phyloP scores from a whole-genome alignment of 2,329 filamentous ascomycete species.

The Diplodia scrobiculata region DNA sequence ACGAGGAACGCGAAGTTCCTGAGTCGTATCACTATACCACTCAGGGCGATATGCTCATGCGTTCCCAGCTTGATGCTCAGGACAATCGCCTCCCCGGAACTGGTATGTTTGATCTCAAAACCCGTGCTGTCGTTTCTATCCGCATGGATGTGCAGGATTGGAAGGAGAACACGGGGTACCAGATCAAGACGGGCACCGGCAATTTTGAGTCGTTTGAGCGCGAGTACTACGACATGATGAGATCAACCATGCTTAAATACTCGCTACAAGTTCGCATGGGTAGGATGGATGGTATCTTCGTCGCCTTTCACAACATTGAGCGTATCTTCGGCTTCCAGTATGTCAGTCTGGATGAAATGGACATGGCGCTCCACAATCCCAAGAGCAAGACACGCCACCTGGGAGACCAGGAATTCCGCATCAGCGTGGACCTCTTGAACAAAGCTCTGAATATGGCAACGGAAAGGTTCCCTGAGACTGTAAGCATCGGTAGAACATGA shows the following conservation, averaged over 20 bases:
- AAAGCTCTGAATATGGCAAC: conserved; percentile 76
- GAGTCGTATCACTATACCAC: conserved; percentile 79
- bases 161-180: conserved; percentile 78
- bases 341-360: conserved; percentile 82
- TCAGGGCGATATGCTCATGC: conserved; percentile 85
- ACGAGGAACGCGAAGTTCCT: conserved; percentile 69
- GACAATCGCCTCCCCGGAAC: conserved; percentile 84
- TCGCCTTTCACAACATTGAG: conserved; percentile 92
- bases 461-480: conserved; percentile 68
- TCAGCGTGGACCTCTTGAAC: conserved; percentile 78
- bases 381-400: conserved; percentile 45
- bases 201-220: conserved; percentile 89
- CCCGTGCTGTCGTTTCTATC: conserved; percentile 84
- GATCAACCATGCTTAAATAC: conserved; percentile 93
- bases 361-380: conserved; percentile 76
- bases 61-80: conserved; percentile 89
- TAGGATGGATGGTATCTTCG: conserved; percentile 97
- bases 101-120: conserved; percentile 96
- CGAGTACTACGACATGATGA: conserved; percentile 96
- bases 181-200: conserved; percentile 75
- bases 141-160: conserved; percentile 79
- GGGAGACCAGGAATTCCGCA: conserved; percentile 82
- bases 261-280: conserved; percentile 96
- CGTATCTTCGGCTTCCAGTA: conserved; percentile 99
- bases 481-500: conserved; percentile 33